Conservation (phyloP, 2,329 filamentous ascomycete species). For the Clarireedia sp. region DNA sequence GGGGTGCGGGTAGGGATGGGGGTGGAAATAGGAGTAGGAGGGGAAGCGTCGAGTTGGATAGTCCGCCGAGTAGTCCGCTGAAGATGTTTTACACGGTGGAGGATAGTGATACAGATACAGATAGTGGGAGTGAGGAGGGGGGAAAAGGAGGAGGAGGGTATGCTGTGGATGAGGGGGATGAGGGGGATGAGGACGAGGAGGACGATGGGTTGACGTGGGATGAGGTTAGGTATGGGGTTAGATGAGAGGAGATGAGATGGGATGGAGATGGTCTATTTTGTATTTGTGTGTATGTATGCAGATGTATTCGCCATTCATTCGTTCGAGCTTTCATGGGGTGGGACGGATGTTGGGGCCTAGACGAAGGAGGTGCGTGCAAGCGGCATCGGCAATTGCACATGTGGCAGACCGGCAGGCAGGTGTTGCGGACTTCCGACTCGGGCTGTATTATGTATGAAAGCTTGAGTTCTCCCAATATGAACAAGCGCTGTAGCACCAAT, state of each 20-base stretch:
- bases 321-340: no score
- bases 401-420: no score
- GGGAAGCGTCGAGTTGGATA: background rate
- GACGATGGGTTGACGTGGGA: background rate
- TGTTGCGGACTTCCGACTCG: no score
- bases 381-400: no score
- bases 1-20: background rate
- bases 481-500: no score
- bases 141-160: background rate
- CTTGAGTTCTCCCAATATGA: no score
- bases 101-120: conserved; percentile 4
- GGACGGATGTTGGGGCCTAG: no score
- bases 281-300: no score
- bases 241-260: background rate
- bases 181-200: background rate
- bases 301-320: no score
- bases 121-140: background rate
- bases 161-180: background rate
- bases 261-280: no score
- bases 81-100: conserved; percentile 7
- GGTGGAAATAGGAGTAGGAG: background rate
- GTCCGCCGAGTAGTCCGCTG: conserved; percentile 11
- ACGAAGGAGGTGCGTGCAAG: no score
- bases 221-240: background rate
- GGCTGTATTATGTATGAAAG: no score